phyloP scores from a whole-genome alignment of 2,329 filamentous ascomycete species.

The Arthrobotrys musiformis region DNA sequence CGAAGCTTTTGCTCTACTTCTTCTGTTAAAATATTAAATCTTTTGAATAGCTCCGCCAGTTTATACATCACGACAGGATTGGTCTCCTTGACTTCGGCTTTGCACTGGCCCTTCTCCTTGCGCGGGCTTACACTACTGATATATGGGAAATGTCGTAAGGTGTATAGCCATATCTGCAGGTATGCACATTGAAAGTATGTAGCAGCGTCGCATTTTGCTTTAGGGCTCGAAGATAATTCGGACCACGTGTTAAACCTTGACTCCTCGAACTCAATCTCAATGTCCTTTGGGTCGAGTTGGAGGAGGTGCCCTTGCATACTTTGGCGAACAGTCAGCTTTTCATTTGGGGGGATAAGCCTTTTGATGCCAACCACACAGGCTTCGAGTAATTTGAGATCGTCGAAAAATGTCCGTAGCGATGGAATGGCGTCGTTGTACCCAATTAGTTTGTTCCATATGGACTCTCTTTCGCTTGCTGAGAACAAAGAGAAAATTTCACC shows the following conservation, averaged over 20 bases:
- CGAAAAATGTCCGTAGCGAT: background rate
- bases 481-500: background rate
- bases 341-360: background rate
- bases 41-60: background rate
- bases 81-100: background rate
- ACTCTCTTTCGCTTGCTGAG: background rate
- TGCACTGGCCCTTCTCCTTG: background rate
- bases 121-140: background rate
- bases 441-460: background rate
- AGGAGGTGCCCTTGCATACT: background rate
- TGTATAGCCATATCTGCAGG: background rate
- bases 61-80: background rate
- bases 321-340: background rate
- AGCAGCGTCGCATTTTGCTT: background rate
- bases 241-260: background rate
- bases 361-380: background rate
- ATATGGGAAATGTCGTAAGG: background rate
- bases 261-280: background rate
- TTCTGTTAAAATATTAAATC: background rate
- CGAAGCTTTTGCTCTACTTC: background rate
- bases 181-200: background rate
- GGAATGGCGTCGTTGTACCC: background rate
- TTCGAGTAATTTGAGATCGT: background rate
- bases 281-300: background rate
- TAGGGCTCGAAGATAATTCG: background rate